These are phyloP conservation scores for Pseudocercospora musae DNA, from an alignment of 2,329 filamentous ascomycete genomes.

Conservation along the genomic window DNA sequence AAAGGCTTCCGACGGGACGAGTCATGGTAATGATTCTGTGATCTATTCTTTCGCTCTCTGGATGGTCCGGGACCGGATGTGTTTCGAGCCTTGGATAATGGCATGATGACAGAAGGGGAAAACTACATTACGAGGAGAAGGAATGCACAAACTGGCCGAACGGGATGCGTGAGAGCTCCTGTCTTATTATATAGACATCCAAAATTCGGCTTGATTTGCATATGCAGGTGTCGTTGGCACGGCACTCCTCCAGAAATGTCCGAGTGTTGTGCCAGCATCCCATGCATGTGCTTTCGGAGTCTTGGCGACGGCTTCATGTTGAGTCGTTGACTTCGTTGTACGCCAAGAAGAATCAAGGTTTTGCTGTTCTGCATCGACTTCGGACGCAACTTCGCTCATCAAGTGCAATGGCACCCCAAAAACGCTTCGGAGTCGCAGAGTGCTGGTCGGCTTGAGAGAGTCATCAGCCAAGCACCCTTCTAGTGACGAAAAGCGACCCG, in stretches of 20 bases:
- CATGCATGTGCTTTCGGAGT: background rate
- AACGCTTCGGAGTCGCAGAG: background rate
- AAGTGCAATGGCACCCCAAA: background rate
- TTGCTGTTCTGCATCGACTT: too few species aligned
- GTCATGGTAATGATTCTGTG: background rate
- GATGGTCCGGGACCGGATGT: background rate
- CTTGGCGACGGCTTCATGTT: background rate
- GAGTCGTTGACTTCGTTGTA: background rate
- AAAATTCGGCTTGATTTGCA: background rate
- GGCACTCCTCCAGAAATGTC: background rate
- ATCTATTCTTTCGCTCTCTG: background rate
- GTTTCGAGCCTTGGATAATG: background rate
- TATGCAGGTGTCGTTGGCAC: background rate
- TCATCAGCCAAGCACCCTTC: too few species aligned
- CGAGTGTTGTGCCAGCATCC: background rate
- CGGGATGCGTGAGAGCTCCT: background rate
- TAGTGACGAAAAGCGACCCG: too few species aligned
- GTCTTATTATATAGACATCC: background rate
- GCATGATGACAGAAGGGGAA: background rate
- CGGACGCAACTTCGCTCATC: background rate
- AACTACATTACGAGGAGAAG: background rate
- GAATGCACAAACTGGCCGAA: background rate
- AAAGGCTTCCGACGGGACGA: background rate
- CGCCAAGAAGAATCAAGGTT: background rate
- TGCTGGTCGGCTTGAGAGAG: too few species aligned